phyloP scores from a whole-genome alignment of 148 eudicot genomes.

The Linanthus parryae region DNA sequence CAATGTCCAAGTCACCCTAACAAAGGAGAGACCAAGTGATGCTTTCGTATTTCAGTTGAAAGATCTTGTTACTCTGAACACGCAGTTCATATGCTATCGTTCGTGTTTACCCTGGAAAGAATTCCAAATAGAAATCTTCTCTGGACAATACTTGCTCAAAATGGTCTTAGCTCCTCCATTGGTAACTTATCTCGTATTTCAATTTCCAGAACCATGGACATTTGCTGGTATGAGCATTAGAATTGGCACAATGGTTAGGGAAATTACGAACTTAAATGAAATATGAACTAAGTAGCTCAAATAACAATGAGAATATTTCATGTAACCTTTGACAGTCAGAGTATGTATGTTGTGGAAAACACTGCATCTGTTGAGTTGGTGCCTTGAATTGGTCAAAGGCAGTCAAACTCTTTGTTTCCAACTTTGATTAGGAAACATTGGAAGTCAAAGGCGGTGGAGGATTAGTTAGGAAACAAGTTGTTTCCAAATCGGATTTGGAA shows the following conservation, averaged over 20 bases:
- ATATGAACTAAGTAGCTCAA: background rate
- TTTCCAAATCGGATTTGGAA: no score
- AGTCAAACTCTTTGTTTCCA: no score
- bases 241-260: background rate
- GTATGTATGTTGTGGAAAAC: conserved; percentile 51
- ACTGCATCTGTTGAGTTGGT: conserved; percentile 64
- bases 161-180: conserved; percentile 26
- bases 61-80: no score
- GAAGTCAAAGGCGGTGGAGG: no score
- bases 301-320: background rate
- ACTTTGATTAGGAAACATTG: no score
- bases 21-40: no score
- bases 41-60: no score
- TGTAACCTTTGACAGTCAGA: conserved; percentile 63
- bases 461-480: no score
- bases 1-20: no score
- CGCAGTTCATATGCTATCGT: no score
- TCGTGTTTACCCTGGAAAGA: conserved; percentile 11
- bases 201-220: conserved; percentile 17
- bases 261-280: background rate
- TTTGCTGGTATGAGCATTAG: conserved; percentile 30
- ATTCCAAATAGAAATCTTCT: conserved; percentile 56
- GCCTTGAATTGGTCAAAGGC: no score
- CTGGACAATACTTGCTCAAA: conserved; percentile 45
- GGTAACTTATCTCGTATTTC: conserved; percentile 28